Base-by-base conservation (phyloP, 2,329 filamentous ascomycete genomes). In the Exophiala sideris region DNA sequence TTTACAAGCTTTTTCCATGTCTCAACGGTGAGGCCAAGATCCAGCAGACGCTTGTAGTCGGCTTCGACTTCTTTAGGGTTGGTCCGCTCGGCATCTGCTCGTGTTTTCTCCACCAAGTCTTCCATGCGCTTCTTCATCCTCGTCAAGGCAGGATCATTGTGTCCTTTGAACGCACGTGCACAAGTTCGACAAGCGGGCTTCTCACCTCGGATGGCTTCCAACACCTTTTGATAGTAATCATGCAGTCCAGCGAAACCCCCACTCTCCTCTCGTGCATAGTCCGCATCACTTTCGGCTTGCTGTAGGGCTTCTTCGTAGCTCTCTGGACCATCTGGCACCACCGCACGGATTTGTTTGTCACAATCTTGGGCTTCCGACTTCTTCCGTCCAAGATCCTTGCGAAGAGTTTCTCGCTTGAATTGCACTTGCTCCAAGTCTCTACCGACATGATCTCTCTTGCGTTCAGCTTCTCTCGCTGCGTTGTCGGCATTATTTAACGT, bases 161-260 rank as follows among this genome's bases (percentile, higher is more conserved):
- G 51, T 10, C 47, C 48, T 51, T 82, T 70, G 67, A 96, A 91
- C 3, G 77, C 70, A 49, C 90, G 82, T 40, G 82, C 79, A 66
- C 92, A 97, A 18, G 94, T 82, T 33, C 83, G 80, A 68, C 92
- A 97, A 41, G 80, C 81, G 62, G 89, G 87, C 50, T 87, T 81
- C 50, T 87, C 80, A 24, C 48, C 50, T 10, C 50, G 34, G 16
- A 54, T 39, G 18, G 78, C 79, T 34, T 82, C 78, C 47, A 89
- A 75, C 65, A 87, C 90, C 48, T 83, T 81, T 41, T 74, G 75
- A 67, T 88, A 91, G 68, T 89, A 95, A 11, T 86, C 79, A 45
- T 85, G 81, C 58, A 91, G 76, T 29, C 84, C 83, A 47, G 84
- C 82, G 59, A 62, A 87, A 48, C 88, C 82, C 51, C 84, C 85